Evolutionary conservation across 2,329 filamentous ascomycete species (phyloP).

Genomic region (Diaporthe ilicicola): DNA sequence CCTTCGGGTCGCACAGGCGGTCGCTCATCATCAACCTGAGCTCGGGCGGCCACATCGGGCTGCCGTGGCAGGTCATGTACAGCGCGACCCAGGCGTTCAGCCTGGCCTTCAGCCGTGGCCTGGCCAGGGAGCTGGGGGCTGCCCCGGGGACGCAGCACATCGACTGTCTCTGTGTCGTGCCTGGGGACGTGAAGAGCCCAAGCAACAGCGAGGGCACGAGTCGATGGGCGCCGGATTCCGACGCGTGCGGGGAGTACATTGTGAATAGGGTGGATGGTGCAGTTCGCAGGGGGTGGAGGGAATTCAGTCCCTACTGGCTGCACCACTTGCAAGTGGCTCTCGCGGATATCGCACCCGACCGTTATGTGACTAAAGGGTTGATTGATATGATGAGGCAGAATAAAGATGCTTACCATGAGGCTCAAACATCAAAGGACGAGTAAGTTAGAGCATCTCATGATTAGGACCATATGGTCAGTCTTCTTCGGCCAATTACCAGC

Average conservation of each 20-base stretch:
- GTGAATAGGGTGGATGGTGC: slow-evolving; percentile 39
- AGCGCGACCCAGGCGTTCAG: slow-evolving; percentile 44
- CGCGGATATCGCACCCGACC: slow-evolving; percentile 26
- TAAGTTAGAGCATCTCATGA: too few relatives aligned
- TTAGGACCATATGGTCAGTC: too few relatives aligned
- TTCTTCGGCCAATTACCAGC: too few relatives aligned
- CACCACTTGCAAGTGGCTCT: slow-evolving; percentile 35
- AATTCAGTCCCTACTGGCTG: slow-evolving; percentile 40
- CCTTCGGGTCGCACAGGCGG: slow-evolving; percentile 29
- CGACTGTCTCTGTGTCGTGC: slow-evolving; percentile 41
- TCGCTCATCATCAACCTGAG: slow-evolving; percentile 43
- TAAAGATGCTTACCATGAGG: not conserved
- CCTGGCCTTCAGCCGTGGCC: slow-evolving; percentile 38
- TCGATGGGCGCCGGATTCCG: slow-evolving; percentile 32
- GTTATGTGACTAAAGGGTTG: not conserved
- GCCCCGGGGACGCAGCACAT: slow-evolving; percentile 37
- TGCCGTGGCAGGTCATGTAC: slow-evolving; percentile 44
- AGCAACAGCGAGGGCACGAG: slow-evolving; percentile 35
- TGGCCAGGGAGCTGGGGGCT: slow-evolving; percentile 41
- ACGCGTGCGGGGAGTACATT: slow-evolving; percentile 33
- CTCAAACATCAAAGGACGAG: not conserved
- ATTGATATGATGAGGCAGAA: not conserved
- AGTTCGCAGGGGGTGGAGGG: slow-evolving; percentile 35
- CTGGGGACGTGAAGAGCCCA: slow-evolving; percentile 41
- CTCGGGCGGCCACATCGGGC: slow-evolving; percentile 38